Evolutionary conservation across 805 yeast species (phyloP).

Genomic region (Myxozyma neotropica): DNA sequence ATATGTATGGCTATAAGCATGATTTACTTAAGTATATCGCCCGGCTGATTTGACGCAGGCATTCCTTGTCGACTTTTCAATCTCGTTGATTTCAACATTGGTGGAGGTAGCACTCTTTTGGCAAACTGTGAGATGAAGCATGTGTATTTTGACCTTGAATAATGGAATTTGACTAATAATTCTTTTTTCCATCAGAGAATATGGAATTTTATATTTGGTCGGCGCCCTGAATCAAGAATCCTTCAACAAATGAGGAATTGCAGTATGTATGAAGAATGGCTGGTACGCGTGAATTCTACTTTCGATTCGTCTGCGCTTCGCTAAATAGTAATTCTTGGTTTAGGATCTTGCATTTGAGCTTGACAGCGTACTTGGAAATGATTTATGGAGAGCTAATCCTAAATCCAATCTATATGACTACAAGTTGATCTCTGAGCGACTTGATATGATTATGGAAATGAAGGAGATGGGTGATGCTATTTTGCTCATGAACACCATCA

Average conservation of each 20-base stretch:
- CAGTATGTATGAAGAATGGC: constrained; percentile 72
- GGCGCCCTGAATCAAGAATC: constrained; percentile 49
- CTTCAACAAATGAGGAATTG: constrained; percentile 55
- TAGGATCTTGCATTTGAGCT: constrained; percentile 47
- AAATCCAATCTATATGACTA: constrained; percentile 82
- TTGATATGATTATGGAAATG: constrained; percentile 63
- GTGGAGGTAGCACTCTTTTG: constrained; percentile 15
- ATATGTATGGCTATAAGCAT: no score
- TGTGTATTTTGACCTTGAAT: no score
- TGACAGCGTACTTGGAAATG: constrained; percentile 47
- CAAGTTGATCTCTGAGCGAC: constrained; percentile 72
- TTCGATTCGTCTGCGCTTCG: not conserved
- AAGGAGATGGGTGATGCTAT: constrained; percentile 60
- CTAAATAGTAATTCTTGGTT: not conserved
- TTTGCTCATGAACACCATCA: constrained; percentile 62
- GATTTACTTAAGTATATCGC: no score
- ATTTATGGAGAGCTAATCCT: constrained; percentile 59
- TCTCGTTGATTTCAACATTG: constrained; percentile 3
- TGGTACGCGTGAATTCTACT: constrained; percentile 35
- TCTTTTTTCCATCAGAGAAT: constrained; percentile 2
- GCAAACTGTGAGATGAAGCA: not conserved
- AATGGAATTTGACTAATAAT: not conserved
- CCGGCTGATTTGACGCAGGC: no score
- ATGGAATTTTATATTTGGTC: constrained; percentile 41
- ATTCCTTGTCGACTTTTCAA: not conserved